Base-by-base conservation (phyloP, 176 grass and related monocot species). In the Stipa capillata region DNA sequence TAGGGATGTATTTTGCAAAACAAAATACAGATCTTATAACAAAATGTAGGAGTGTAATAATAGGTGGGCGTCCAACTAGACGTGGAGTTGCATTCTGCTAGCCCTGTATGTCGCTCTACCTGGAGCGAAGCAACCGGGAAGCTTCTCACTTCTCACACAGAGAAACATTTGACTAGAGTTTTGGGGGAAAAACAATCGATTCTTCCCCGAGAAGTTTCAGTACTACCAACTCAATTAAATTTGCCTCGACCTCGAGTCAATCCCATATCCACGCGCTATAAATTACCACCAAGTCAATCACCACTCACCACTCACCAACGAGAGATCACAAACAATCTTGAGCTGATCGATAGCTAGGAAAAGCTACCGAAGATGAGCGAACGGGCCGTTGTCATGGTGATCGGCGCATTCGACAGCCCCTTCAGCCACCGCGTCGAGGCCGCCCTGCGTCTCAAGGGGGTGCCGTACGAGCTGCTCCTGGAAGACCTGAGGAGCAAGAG, bases 401-500 rank as follows among this genome's bases (percentile, higher is more conserved):
- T 93, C 40, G 80, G 80, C 34, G 1, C 37, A 0, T 73, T 37
- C 64, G 23, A 14, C 15, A 93, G 87, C 76, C 90, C 84, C 0
- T 67, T 71, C 16, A 54, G 25, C 13, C 74, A 73, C 69, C 69
- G 79, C 0, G 90, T 23, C 8, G 83, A 61, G 69, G 71, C 12
- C 0, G 80, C 83, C 4, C 74, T 93, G 24, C 27, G 76, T 4
- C 48, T 93, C 4, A 89, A 87, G 57, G 90, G 69, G 0, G 83
- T 89, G 1, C 29, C 79, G 0, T 89, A 93, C 77, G 83, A 93
- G 61, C 15, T 86, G 3, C 13, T 93, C 23, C 50, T 11, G 0
- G 90, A 93, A 20, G 69, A 89, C 42, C 48, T 84, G 25, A 7
- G 4, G 17, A 81, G 78, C 86, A 92, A 92, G 76, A 89, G 87